Evolutionary conservation across 345 rosid species (phyloP).

Genomic region (Bretschneidera sinensis): DNA sequence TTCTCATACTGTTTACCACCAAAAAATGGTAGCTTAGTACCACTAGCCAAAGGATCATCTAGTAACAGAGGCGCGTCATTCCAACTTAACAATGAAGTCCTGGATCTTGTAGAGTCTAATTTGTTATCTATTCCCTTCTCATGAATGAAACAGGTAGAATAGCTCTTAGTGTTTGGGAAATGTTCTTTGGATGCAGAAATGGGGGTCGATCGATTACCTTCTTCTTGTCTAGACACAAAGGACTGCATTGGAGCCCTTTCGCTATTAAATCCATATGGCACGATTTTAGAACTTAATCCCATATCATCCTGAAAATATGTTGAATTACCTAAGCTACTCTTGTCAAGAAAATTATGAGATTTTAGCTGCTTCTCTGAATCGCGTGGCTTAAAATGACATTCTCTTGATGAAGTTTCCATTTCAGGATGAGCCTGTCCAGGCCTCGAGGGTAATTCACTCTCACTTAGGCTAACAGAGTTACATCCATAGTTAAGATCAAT

Average conservation of each 20-base stretch:
- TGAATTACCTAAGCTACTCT: conserved; percentile 23
- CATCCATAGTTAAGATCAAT: background rate
- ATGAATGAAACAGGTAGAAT: conserved; percentile 29
- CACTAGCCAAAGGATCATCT: conserved; percentile 22
- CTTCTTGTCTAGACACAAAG: conserved; percentile 20
- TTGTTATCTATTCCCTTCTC: conserved; percentile 34
- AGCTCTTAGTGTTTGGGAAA: conserved; percentile 13
- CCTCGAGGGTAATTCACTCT: background rate
- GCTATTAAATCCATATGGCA: conserved; percentile 20
- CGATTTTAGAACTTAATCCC: conserved; percentile 43
- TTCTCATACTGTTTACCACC: conserved; percentile 17
- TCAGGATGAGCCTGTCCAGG: conserved; percentile 22
- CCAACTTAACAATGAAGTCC: conserved; percentile 5
- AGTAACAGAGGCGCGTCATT: conserved; percentile 16
- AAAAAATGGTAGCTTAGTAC: conserved; percentile 15
- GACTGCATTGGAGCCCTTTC: conserved; percentile 20
- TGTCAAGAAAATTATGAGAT: conserved; percentile 20
- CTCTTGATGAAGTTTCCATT: conserved; percentile 21
- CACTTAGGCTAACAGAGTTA: background rate
- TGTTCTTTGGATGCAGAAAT: conserved; percentile 21
- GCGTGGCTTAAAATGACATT: conserved; percentile 11
- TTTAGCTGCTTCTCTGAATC: conserved; percentile 23
- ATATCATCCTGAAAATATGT: conserved; percentile 21
- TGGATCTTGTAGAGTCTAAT: conserved; percentile 22
- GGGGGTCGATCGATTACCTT: conserved; percentile 17